Evolutionary conservation across 1,284 basidiomycete species (phyloP), one percentile per base, ranked within the genome.

Genomic region (Pseudozyma sp.): DNA sequence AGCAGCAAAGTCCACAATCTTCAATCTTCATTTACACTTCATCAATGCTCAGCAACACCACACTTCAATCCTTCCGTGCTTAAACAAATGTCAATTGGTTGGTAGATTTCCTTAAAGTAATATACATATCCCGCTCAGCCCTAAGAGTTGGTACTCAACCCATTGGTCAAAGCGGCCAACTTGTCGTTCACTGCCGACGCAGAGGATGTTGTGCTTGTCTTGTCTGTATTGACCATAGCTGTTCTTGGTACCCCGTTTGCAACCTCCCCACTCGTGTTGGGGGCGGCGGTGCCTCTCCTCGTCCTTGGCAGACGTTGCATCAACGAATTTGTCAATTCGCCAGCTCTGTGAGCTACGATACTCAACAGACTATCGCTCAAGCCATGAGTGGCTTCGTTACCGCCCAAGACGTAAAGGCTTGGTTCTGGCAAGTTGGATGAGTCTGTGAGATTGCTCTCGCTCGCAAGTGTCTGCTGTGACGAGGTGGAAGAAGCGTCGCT

Each of bases 371-470:
- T 78, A 61, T 84, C 83, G 13, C 70, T 74, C 1, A 84, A 55
- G 10, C 83, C 83, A 42, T 84, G 83, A 3, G 83, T 84, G 3
- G 58, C 65, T 45, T 84, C 83, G 70, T 84, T 84, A 61, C 82
- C 76, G 49, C 83, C 83, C 34, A 84, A 59, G 19, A 83, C 72
- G 70, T 79, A 83, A 6, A 84, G 62, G 21, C 58, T 62, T 3
- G 78, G 61, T 44, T 76, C 68, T 7, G 68, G 56, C 6, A 64
- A 18, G 35, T 51, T 47, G 14, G 45, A 11, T 0, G 49, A 12
- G 13, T 52, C 42, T 2, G 58, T 38, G 18, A 52, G 19, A 44
- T 40, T 31, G 2, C 45, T 31, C 31, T 76, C 54, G 45, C 55
- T 71, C 7, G 65, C 64, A 19, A 71, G 56, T 3, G 74, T 73